These are phyloP conservation scores for Sclerotinia trifoliorum DNA, from an alignment of 2,329 filamentous ascomycete species.

Conservation along the genomic window DNA sequence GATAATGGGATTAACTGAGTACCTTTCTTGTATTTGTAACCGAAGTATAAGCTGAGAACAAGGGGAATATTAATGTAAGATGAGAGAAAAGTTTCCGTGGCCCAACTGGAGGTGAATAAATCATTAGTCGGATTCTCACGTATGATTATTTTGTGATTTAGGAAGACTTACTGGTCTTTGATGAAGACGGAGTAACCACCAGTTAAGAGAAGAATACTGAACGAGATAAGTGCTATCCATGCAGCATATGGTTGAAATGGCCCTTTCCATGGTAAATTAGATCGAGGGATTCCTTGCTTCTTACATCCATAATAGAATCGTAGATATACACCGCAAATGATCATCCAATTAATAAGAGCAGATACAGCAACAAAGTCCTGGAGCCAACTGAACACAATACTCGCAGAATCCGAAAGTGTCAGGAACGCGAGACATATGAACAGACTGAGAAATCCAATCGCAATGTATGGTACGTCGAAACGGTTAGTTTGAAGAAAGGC, in stretches of 20 bases:
- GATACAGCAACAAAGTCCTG: conserved; percentile 61
- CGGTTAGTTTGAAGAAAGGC: conserved; percentile 55
- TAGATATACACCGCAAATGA: conserved; percentile 58
- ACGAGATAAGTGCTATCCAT: conserved; percentile 58
- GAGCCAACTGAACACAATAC: conserved; percentile 66
- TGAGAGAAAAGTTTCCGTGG: conserved; percentile 56
- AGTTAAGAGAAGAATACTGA: conserved; percentile 65
- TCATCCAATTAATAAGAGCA: conserved; percentile 62
- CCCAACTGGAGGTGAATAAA: conserved; percentile 43
- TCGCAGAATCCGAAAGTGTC: conserved; percentile 56
- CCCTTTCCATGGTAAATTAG: conserved; percentile 54
- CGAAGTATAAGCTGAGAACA: conserved; percentile 45
- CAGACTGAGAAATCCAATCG: conserved; percentile 52
- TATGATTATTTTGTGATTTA: rapidly evolving
- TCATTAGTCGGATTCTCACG: background rate
- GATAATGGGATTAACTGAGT: conserved; percentile 45
- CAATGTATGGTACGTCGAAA: conserved; percentile 56
- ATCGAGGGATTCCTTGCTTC: conserved; percentile 52
- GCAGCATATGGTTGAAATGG: conserved; percentile 56
- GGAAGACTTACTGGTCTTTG: conserved; percentile 45
- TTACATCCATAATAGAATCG: conserved; percentile 55
- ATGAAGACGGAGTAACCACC: conserved; percentile 66
- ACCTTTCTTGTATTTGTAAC: conserved; percentile 55
- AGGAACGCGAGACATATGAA: conserved; percentile 67
- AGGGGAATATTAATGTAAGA: conserved; percentile 54